Base-by-base conservation (phyloP, 1,284 basidiomycete genomes). In the Volvariella surrecta region DNA sequence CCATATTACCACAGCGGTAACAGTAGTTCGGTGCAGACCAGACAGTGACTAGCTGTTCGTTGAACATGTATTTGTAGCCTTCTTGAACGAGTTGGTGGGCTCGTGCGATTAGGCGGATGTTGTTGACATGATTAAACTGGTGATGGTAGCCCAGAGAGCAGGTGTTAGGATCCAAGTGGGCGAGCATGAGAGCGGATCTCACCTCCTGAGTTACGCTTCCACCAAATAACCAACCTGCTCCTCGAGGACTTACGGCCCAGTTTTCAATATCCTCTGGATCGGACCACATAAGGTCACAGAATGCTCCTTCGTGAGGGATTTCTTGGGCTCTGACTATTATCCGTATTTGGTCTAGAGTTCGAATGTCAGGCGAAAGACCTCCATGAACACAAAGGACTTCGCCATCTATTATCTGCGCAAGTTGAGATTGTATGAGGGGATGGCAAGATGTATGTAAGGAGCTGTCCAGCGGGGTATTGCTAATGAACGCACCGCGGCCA, bases 11-110 rank as follows among this genome's bases (percentile, higher is more conserved):
- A 37, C 67, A 70, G 11, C 89, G 75, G 57, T 93, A 92, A 58
- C 89, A 93, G 61, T 93, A 99, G 61, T 99, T 99, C 13, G 95
- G 95, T 20, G 95, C 95, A 1, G 82, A 88, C 96, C 95, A 99
- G 3, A 99, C 95, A 0, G 96, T 99, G 0, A 98, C 95, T 28
- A 99, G 83, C 45, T 82, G 72, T 48, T 88, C 79, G 59, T 96
- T 89, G 55, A 98, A 98, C 92, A 98, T 96, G 63, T 94, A 86
- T 64, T 98, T 98, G 72, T 86, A 96, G 0, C 95, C 95, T 64
- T 98, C 95, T 62, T 96, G 91, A 1, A 96, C 93, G 7, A 97
- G 79, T 58, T 96, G 93, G 59, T 96, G 93, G 0, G 93, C 93
- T 28, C 93, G 79, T 2, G 92, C 93, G 53, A 96, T 93, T 20